A percentile compares a stretch with the other conserved stretches of the same genome.
Evolutionary conservation across 2,329 filamentous ascomycete species (phyloP).

Genomic region (Clarireedia homoeocarpa): DNA sequence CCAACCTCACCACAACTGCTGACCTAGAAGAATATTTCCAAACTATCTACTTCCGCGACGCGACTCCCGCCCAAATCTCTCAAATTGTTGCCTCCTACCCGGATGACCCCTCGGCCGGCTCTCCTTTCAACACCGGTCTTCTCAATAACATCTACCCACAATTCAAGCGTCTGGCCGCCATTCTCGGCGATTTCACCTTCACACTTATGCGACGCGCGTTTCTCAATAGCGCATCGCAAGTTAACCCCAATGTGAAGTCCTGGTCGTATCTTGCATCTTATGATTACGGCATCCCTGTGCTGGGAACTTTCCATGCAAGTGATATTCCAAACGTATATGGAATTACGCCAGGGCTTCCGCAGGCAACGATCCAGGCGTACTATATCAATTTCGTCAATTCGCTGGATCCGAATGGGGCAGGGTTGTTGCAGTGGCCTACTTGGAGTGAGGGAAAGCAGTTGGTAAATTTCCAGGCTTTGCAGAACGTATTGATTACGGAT

Average conservation of each 20-base stretch:
- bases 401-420: conserved; percentile 57
- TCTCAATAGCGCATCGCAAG: conserved; percentile 39
- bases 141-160: conserved; percentile 67
- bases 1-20: conserved; percentile 55
- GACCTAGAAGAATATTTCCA: conserved; percentile 55
- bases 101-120: conserved; percentile 41
- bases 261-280: conserved; percentile 76
- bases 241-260: conserved; percentile 49
- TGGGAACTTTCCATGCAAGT: conserved; percentile 71
- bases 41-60: conserved; percentile 50
- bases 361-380: conserved; percentile 54
- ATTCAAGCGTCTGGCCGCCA: conserved; percentile 68
- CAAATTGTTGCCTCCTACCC: conserved; percentile 56
- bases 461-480: conserved; percentile 38
- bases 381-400: conserved; percentile 67
- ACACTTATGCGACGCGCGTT: conserved; percentile 64
- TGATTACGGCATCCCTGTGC: conserved; percentile 58
- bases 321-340: conserved; percentile 57
- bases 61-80: conserved; percentile 43
- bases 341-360: conserved; percentile 37
- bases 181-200: conserved; percentile 69
- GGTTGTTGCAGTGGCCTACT: conserved; percentile 31
- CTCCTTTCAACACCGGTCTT: conserved; percentile 61
- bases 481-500: conserved; percentile 36
- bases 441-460: conserved; percentile 44